Conservation (phyloP, 805 yeast species). For the Wickerhamomyces canadensis region DNA sequence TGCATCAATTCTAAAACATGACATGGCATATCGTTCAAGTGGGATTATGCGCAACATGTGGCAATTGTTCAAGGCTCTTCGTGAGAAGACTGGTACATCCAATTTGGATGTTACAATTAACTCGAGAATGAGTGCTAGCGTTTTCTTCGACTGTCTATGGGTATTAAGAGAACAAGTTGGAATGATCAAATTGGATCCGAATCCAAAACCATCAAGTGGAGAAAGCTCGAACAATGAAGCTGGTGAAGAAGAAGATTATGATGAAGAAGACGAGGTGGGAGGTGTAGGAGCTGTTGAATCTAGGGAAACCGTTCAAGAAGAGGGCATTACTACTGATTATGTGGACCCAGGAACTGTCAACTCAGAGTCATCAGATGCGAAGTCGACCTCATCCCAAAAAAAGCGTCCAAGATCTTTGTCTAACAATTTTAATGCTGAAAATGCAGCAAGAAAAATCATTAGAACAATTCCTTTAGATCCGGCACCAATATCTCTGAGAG, state of each 20-base stretch:
- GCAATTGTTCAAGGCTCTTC: constrained; percentile 72
- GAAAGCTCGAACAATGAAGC: constrained; percentile 12
- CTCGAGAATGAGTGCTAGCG: constrained; percentile 87
- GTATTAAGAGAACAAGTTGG: constrained; percentile 83
- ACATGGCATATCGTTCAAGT: constrained; percentile 86
- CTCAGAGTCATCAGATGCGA: constrained; percentile 29
- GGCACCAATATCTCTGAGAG: constrained; percentile 48
- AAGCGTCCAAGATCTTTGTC: constrained; percentile 45
- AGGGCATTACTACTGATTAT: constrained; percentile 12
- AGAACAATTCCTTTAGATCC: constrained; percentile 81
- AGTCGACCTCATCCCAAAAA: constrained; percentile 26
- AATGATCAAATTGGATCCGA: constrained; percentile 55
- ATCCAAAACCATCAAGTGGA: constrained; percentile 11
- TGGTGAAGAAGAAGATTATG: constrained; percentile 23
- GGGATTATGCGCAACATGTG: constrained; percentile 94
- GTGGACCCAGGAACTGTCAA: constrained; percentile 29
- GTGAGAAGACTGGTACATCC: constrained; percentile 37
- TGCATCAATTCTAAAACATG: constrained; percentile 86
- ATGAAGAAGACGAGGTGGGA: constrained; percentile 18
- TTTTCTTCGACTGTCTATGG: constrained; percentile 87
- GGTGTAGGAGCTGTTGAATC: constrained; percentile 8
- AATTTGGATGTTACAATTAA: constrained; percentile 51
- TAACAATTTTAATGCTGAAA: constrained; percentile 56
- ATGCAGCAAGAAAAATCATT: constrained; percentile 68
- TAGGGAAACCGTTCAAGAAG: neutral